These are phyloP conservation scores for Nannochloropsis oceanica DNA, from an alignment of 108 stramenopile genomes.

Conservation along the genomic window DNA sequence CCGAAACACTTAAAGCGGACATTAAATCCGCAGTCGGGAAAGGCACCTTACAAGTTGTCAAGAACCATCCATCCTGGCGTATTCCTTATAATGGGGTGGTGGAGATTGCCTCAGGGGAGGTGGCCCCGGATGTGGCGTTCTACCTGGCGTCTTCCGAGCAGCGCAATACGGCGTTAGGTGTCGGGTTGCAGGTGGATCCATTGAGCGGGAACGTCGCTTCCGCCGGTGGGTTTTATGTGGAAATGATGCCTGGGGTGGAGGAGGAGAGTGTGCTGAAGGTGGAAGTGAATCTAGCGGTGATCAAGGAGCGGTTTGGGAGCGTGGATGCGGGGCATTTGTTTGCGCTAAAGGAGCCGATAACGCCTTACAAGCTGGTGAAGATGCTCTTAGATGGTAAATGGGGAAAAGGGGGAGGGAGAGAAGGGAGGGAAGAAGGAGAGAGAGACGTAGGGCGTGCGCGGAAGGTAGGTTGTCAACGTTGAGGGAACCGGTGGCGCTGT, in stretches of 20 bases:
- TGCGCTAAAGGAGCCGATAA: background rate
- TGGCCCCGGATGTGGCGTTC: slow-evolving; percentile 22
- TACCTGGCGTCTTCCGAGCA: slow-evolving; percentile 19
- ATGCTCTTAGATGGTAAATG: background rate
- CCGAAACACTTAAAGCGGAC: background rate
- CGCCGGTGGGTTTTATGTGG: background rate
- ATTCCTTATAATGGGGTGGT: slow-evolving; percentile 19
- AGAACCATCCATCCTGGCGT: slow-evolving; percentile 22
- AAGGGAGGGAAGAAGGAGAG: background rate
- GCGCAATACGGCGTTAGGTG: slow-evolving; percentile 13
- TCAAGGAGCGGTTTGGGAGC: background rate
- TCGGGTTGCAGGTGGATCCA: slow-evolving; percentile 5
- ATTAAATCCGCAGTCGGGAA: background rate
- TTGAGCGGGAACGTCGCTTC: background rate
- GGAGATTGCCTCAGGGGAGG: slow-evolving; percentile 9
- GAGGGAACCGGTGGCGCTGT: no score
- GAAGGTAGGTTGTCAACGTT: no score
- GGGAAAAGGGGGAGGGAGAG: background rate
- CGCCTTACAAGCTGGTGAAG: background rate
- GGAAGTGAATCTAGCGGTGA: background rate
- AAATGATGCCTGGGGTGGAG: background rate
- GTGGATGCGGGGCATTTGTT: background rate
- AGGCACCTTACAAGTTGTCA: slow-evolving; percentile 1
- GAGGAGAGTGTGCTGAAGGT: background rate
- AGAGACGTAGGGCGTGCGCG: background rate